Evolutionary conservation across 306 rosid species (phyloP).

Genomic region (Boehmeria nivea): DNA sequence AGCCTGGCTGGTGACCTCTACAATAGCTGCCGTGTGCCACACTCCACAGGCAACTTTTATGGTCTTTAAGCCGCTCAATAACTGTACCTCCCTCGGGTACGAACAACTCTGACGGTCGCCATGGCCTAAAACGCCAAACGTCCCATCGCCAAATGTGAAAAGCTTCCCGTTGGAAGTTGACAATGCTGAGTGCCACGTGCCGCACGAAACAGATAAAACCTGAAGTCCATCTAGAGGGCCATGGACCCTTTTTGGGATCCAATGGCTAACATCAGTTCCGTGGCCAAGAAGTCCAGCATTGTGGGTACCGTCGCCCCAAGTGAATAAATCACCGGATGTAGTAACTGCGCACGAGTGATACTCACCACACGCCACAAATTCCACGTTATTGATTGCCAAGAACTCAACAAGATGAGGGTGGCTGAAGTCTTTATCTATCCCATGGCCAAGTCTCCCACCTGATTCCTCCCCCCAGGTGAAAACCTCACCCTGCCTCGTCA

Average conservation of each 20-base stretch:
- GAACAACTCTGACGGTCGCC: slow-evolving; percentile 60
- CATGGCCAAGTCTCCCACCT: slow-evolving; percentile 95
- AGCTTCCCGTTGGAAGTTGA: slow-evolving; percentile 68
- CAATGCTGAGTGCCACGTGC: slow-evolving; percentile 90
- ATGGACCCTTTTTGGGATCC: slow-evolving; percentile 64
- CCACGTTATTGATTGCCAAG: slow-evolving; percentile 48
- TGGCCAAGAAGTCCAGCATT: slow-evolving; percentile 86
- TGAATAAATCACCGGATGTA: slow-evolving; percentile 66
- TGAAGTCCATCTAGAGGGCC: slow-evolving; percentile 81
- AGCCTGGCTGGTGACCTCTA: slow-evolving; percentile 57
- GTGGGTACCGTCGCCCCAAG: slow-evolving; percentile 91
- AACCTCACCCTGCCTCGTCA: slow-evolving; percentile 95
- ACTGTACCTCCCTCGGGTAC: slow-evolving; percentile 77
- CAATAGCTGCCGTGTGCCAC: slow-evolving; percentile 96
- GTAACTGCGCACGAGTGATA: slow-evolving; percentile 83
- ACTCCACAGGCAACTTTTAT: slow-evolving; percentile 86
- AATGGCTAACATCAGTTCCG: slow-evolving; percentile 75
- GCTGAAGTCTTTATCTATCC: slow-evolving; percentile 56
- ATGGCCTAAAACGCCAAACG: slow-evolving; percentile 88
- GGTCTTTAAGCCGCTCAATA: slow-evolving; percentile 61
- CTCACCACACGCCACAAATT: slow-evolving; percentile 82
- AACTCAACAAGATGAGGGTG: slow-evolving; percentile 76
- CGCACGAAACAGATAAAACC: slow-evolving; percentile 84
- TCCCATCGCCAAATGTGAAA: slow-evolving; percentile 92
- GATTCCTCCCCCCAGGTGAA: slow-evolving; percentile 98